Evolutionary conservation across 495 filamentous ascomycete genomes (phyloP), one percentile per base, ranked within the genome.

Genomic region (Haplographium delicatum): DNA sequence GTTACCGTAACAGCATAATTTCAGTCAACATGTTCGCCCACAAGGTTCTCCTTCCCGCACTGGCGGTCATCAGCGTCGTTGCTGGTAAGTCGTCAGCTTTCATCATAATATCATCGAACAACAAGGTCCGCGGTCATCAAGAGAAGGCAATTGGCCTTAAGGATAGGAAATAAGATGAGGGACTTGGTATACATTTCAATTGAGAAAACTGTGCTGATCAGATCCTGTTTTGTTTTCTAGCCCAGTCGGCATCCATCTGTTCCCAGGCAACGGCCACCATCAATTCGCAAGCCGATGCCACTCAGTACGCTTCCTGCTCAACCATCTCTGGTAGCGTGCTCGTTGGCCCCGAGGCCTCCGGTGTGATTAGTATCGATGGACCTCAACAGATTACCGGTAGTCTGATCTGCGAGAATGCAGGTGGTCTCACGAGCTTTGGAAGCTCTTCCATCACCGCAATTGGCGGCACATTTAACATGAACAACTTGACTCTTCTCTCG

Each of bases 21-120:
- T 43, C 33, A 48, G 44, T 58, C 76, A 75, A 64, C 65, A 96
- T 97, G 91, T 77, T 83, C 65, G 75, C 82, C 72, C 71, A 78
- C 70, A 80, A 83, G 63, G 75, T 89, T 54, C 74, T 89, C 53
- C 74, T 94, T 60, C 84, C 88, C 65, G 78, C 80, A 35, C 68
- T 90, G 68, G 89, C 85, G 55, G 72, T 82, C 56, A 72, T 74
- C 62, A 73, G 83, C 60, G 65, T 75, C 44, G 83, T 72, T 44
- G 68, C 82, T 55, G 90, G 89, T 88, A 69, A 71, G 83, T 72
- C 23, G 3, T 30, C 28, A 19, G 27, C 30, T 44, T 26, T 40
- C 31, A 27, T 45, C 13, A 23, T 40, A n/a, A n/a, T 15, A 6
- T 11, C 44, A 41, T 6, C 6, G 8, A n/a, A 33, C 4, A 19